A percentile compares a stretch with the other conserved stretches of the same genome.
These are phyloP conservation scores for Colletotrichum orbiculare DNA, from an alignment of 2,329 filamentous ascomycete species.

Conservation along the genomic window DNA sequence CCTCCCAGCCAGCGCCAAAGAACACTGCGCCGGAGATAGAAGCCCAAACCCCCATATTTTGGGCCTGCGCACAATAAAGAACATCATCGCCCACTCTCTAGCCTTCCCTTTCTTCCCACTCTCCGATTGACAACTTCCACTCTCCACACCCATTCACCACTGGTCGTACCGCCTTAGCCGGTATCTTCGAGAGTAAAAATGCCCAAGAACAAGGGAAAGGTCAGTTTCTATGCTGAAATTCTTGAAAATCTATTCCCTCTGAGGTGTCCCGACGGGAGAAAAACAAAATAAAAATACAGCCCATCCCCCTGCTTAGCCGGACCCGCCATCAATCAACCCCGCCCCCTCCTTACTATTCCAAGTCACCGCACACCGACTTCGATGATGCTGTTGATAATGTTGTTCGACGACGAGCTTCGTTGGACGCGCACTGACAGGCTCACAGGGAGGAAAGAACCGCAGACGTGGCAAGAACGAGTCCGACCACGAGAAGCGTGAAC, in stretches of 20 bases:
- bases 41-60: slow-evolving; percentile 24
- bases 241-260: background rate
- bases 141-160: slow-evolving; percentile 20
- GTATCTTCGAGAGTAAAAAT: slow-evolving; percentile 62
- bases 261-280: background rate
- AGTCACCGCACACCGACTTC: slow-evolving; percentile 25
- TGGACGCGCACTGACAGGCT: slow-evolving; percentile 20
- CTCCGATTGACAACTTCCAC: slow-evolving; percentile 14
- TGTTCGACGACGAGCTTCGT: background rate
- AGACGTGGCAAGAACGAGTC: slow-evolving; percentile 99
- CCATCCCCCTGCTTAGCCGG: slow-evolving; percentile 31
- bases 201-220: slow-evolving; percentile 99
- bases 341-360: slow-evolving; percentile 32
- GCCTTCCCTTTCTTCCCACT: slow-evolving; percentile 15
- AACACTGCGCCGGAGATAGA: slow-evolving; percentile 14
- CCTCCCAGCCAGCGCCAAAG: slow-evolving; percentile 15
- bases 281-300: slow-evolving; percentile 16
- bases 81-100: slow-evolving; percentile 22
- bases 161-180: slow-evolving; percentile 39
- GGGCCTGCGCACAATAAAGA: slow-evolving; percentile 35
- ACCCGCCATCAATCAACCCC: slow-evolving; percentile 38
- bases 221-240: slow-evolving; percentile 56
- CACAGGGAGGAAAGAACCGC: slow-evolving; percentile 96
- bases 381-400: slow-evolving; percentile 22
- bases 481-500: slow-evolving; percentile 98